Evolutionary conservation across 441 rosid species (phyloP), one percentile per base, ranked within the genome.

Genomic region (Mallotus repandus): DNA sequence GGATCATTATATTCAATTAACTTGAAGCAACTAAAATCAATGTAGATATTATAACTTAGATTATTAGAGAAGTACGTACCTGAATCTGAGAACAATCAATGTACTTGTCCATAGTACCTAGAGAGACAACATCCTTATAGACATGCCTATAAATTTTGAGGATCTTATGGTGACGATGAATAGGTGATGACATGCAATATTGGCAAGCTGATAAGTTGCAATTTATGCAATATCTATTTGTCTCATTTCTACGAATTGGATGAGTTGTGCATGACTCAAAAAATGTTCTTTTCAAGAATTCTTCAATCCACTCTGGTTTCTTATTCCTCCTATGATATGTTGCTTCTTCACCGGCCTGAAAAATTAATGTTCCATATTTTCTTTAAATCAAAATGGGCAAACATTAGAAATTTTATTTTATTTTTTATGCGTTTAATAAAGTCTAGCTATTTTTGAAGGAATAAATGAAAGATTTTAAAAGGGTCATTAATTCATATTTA

Each of bases 71-170:
- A 49, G 0, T 25, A 25, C 29, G 18, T 62, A 83, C 84, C 84
- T 84, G 87, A 71, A 82, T 82, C 3, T 74, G 63, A 49, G 81
- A 72, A 71, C 87, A 84, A 38, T 82, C 85, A 1, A 84, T 53
- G 61, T 78, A 64, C 73, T 78, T 82, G 14, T 78, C 85, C 66
- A 84, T 72, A 29, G 84, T 58, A 56, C n/a, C 43, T 50, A 80
- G 81, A n/a, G 84, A 78, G 3, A 84, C 83, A 46, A 82, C 84
- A 61, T 80, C 85, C 77, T 78, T 84, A 59, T 80, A 84, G 48
- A 82, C 81, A 78, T 82, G 85, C 38, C 85, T 76, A 38, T 78
- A 84, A 53, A 82, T 73, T 68, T 82, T 80, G n/a, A 84, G 80
- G 53, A 80, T 74, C 65, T 78, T 78, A 74, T 82, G 84, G 16